phyloP scores from a whole-genome alignment of 768 basidiomycete species.

The Kwoniella sp. region DNA sequence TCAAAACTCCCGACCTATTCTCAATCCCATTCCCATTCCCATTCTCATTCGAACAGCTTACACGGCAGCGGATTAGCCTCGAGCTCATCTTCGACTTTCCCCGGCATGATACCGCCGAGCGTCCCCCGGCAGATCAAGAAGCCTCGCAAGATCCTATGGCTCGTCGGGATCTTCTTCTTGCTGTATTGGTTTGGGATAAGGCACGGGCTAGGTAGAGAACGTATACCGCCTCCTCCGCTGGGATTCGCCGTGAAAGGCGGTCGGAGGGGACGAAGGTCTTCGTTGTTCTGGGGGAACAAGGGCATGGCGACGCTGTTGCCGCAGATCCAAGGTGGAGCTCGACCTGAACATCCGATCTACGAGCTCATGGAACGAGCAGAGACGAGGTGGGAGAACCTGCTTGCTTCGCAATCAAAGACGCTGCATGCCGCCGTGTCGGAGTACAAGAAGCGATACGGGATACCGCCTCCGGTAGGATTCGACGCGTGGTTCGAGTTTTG shows the following conservation, averaged over 20 bases:
- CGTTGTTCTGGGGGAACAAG: slow-evolving; percentile 33
- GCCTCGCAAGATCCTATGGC: slow-evolving; percentile 54
- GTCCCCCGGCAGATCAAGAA: slow-evolving; percentile 41
- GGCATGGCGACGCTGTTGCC: slow-evolving; percentile 37
- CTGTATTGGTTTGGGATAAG: slow-evolving; percentile 55
- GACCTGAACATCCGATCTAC: slow-evolving; percentile 53
- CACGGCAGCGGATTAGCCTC: background rate
- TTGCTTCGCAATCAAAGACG: slow-evolving; percentile 72
- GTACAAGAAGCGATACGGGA: slow-evolving; percentile 75
- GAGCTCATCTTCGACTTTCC: slow-evolving; percentile 9
- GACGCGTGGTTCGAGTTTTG: slow-evolving; percentile 71
- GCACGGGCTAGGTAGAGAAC: slow-evolving; percentile 53
- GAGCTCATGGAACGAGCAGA: slow-evolving; percentile 54
- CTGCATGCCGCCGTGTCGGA: slow-evolving; percentile 75
- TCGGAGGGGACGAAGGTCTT: slow-evolving; percentile 30
- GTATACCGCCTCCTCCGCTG: slow-evolving; percentile 44
- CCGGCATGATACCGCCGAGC: slow-evolving; percentile 18
- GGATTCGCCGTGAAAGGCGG: slow-evolving; percentile 47
- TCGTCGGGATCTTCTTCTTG: slow-evolving; percentile 49
- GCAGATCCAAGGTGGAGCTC: background rate
- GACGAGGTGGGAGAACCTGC: slow-evolving; percentile 37
- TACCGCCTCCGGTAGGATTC: slow-evolving; percentile 84
- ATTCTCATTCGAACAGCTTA: background rate
- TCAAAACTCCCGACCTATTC: background rate
- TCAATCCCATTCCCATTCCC: background rate